phyloP scores from a whole-genome alignment of 257 asterid species.

The Osmanthus fragrans region DNA sequence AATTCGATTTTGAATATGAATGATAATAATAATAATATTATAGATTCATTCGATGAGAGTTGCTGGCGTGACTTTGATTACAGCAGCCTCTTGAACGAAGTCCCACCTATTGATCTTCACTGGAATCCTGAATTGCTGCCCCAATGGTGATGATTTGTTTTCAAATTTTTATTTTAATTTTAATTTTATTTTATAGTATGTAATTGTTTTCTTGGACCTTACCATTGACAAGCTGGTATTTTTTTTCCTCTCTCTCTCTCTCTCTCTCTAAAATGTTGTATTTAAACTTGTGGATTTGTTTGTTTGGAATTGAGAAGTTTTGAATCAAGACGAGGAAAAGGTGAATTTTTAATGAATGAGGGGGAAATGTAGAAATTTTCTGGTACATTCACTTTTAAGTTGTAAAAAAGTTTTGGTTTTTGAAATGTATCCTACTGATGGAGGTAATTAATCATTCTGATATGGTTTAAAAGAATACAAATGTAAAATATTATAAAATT shows the following conservation, averaged over 20 bases:
- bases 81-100: constrained; percentile 46
- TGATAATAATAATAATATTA: constrained; percentile 6
- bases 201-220: neutral
- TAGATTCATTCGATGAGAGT: constrained; percentile 44
- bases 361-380: neutral
- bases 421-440: neutral
- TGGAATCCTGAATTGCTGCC: constrained; percentile 44
- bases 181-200: neutral
- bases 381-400: neutral
- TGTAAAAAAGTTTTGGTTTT: neutral
- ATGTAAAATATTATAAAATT: constrained; percentile 10
- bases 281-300: constrained; percentile 24
- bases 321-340: neutral
- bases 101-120: constrained; percentile 36
- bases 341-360: neutral
- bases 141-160: constrained; percentile 29
- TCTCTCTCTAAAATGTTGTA: neutral
- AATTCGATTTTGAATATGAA: constrained; percentile 28
- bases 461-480: neutral
- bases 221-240: neutral
- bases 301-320: constrained; percentile 10
- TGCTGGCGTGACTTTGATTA: constrained; percentile 56
- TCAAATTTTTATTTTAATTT: neutral
- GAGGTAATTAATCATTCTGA: neutral
- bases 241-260: no score